Evolutionary conservation across 306 rosid species (phyloP).

Genomic region (Cyamopsis tetragonoloba): DNA sequence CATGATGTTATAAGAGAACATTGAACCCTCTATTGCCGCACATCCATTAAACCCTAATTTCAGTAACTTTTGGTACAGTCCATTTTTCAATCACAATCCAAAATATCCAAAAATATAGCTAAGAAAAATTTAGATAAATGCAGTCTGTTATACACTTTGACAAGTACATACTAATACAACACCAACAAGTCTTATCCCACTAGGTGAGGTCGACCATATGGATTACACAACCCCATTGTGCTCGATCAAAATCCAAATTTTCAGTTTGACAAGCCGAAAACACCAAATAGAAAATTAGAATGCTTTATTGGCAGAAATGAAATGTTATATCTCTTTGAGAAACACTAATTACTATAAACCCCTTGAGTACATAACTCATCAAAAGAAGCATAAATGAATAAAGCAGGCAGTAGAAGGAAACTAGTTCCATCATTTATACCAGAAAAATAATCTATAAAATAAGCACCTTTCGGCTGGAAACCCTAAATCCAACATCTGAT

Average conservation of each 20-base stretch:
- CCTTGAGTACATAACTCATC: constrained; percentile 17
- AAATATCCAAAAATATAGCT: neutral
- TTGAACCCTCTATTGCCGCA: constrained; percentile 5
- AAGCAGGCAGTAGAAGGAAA: neutral
- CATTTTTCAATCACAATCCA: constrained; percentile 13
- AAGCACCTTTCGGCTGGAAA: constrained; percentile 93
- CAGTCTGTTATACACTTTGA: neutral
- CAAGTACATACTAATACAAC: neutral
- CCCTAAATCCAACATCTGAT: constrained; percentile 92
- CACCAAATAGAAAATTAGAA: constrained; percentile 1
- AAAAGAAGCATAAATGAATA: neutral
- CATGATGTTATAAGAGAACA: constrained; percentile 1
- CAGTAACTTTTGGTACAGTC: no score
- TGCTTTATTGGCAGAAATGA: neutral
- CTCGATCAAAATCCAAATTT: no score
- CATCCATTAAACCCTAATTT: neutral
- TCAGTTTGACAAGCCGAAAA: constrained; percentile 11
- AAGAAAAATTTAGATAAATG: neutral
- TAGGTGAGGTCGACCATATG: no score
- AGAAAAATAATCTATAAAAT: constrained; percentile 14
- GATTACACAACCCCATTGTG: no score
- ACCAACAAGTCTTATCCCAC: no score
- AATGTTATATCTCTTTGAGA: neutral
- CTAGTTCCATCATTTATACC: constrained; percentile 6
- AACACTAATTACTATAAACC: constrained; percentile 17